Evolutionary conservation across 2,329 filamentous ascomycete species (phyloP).

Genomic region (Trichoderma citrinoviride): DNA sequence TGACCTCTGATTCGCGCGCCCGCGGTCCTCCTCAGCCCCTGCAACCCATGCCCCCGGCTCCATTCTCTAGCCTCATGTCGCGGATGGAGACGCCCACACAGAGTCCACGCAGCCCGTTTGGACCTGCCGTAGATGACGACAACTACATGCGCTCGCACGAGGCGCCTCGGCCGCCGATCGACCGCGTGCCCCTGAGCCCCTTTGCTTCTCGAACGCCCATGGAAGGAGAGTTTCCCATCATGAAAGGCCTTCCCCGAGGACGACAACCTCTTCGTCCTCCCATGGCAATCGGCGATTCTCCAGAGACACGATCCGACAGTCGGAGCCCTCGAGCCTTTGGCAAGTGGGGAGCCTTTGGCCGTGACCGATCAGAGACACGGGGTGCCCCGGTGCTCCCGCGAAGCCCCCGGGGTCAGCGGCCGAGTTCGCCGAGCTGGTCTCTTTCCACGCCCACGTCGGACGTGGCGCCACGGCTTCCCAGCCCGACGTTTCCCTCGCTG

Average conservation of each 20-base stretch:
- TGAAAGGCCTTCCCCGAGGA: slow-evolving; percentile 38
- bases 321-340: slow-evolving; percentile 20
- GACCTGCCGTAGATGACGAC: slow-evolving; percentile 22
- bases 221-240: slow-evolving; percentile 36
- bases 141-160: slow-evolving; percentile 21
- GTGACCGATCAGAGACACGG: slow-evolving; percentile 32
- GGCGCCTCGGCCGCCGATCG: slow-evolving; percentile 17
- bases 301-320: background rate
- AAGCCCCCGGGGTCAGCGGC: slow-evolving; percentile 26
- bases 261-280: slow-evolving; percentile 28
- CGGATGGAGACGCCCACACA: slow-evolving; percentile 12
- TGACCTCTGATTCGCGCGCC: slow-evolving; percentile 27
- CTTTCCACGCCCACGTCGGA: slow-evolving; percentile 32
- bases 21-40: slow-evolving; percentile 27
- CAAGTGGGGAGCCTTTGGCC: slow-evolving; percentile 22
- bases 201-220: slow-evolving; percentile 29
- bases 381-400: slow-evolving; percentile 39
- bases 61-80: slow-evolving; percentile 27
- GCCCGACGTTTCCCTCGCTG: slow-evolving; percentile 38
- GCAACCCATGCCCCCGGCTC: slow-evolving; percentile 21
- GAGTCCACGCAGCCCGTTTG: slow-evolving; percentile 28
- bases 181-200: slow-evolving; percentile 29
- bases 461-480: slow-evolving; percentile 35
- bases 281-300: slow-evolving; percentile 15
- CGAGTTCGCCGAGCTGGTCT: slow-evolving; percentile 19